Conservation (phyloP, 129 eudicot genomes). For the Pittosporum tobira region DNA sequence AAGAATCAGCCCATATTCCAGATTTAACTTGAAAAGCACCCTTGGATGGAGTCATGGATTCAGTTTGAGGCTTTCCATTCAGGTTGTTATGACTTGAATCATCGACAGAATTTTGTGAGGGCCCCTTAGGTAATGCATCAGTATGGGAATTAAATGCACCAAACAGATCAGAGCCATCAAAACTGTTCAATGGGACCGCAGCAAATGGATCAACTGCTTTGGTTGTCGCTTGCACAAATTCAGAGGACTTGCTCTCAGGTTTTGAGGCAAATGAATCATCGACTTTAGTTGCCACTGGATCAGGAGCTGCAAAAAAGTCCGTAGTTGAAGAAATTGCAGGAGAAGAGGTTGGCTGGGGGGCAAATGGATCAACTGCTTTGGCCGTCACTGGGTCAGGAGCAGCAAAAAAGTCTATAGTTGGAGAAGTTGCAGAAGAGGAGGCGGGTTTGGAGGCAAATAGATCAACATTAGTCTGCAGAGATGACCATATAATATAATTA, state of each 20-base stretch:
- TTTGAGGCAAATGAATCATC: too few species aligned
- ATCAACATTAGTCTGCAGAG: constrained; percentile 57
- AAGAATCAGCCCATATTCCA: constrained; percentile 99
- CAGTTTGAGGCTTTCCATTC: constrained; percentile 34
- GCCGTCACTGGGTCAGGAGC: constrained; percentile 44
- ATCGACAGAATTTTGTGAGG: constrained; percentile 25
- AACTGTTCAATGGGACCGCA: constrained; percentile 66
- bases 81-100: constrained; percentile 24
- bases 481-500: neutral
- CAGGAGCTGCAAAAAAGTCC: too few species aligned
- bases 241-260: constrained; percentile 37
- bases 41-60: constrained; percentile 39
- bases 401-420: constrained; percentile 69
- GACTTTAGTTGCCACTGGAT: constrained; percentile 26
- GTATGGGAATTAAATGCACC: constrained; percentile 58
- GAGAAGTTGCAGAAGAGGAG: constrained; percentile 35
- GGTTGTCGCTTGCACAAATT: constrained; percentile 22
- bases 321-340: too few species aligned
- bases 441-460: constrained; percentile 64
- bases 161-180: constrained; percentile 61
- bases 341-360: constrained; percentile 27
- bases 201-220: constrained; percentile 81
- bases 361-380: constrained; percentile 65
- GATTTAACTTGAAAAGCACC: constrained; percentile 84
- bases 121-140: constrained; percentile 30